Conservation (phyloP, 345 rosid genomes). For the Moricandia arvensis region DNA sequence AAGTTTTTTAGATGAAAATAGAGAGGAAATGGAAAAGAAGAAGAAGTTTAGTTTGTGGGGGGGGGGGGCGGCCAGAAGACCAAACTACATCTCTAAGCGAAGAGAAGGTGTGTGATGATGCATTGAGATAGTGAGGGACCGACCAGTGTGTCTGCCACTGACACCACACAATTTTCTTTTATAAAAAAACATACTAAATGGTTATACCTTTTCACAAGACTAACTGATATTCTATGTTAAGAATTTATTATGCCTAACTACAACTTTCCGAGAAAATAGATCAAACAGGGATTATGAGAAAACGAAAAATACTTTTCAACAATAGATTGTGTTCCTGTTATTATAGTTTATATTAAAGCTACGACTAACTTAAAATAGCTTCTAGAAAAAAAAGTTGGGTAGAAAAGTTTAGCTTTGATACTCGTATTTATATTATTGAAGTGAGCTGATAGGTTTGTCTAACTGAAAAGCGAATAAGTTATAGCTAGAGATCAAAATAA, state of each 20-base stretch:
- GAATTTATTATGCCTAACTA: not conserved
- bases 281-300: not conserved
- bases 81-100: not conserved
- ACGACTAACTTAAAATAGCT: not conserved
- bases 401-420: conserved; percentile 17
- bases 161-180: not conserved
- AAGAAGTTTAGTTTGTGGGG: not conserved
- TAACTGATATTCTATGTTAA: not conserved
- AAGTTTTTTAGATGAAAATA: too few species aligned
- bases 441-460: not conserved
- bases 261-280: not conserved
- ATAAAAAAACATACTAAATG: not conserved
- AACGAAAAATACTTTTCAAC: conserved; percentile 8
- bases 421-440: not conserved
- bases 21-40: too few species aligned
- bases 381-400: not conserved
- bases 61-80: not conserved
- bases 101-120: not conserved
- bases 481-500: conserved; percentile 7
- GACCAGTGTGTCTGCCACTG: not conserved
- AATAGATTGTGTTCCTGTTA: not conserved
- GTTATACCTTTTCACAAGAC: not conserved
- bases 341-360: not conserved
- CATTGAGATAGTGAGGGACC: not conserved
- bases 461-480: not conserved